Conservation (phyloP, 1,284 basidiomycete species). For the Ceratobasidium sp. region DNA sequence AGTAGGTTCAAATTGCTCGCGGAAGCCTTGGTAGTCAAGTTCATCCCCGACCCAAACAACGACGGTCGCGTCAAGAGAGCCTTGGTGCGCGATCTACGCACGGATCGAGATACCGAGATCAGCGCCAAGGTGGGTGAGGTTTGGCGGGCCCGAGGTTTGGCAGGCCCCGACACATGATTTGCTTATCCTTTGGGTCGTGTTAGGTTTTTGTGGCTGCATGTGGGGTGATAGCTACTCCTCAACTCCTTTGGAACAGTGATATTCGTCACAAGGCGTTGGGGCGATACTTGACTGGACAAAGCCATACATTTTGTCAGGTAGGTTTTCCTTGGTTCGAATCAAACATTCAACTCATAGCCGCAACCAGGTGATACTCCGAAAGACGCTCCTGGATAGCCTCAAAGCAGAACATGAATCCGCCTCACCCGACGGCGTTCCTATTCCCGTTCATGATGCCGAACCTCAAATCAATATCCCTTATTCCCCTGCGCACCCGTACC, state of each 20-base stretch:
- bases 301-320: conserved; percentile 36
- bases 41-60: background rate
- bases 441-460: conserved; percentile 48
- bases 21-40: conserved; percentile 27
- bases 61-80: background rate
- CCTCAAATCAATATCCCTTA: conserved; percentile 49
- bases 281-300: conserved; percentile 16
- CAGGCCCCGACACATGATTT: background rate
- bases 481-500: conserved; percentile 45
- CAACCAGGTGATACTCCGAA: conserved; percentile 15
- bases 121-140: conserved; percentile 35
- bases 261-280: conserved; percentile 29
- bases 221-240: conserved; percentile 31
- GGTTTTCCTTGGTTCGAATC: background rate
- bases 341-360: background rate
- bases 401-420: background rate
- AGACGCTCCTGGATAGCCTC: background rate
- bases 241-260: conserved; percentile 37
- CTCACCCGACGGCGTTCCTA: conserved; percentile 44
- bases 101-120: background rate
- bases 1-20: conserved; percentile 24
- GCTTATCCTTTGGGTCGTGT: too few relatives aligned
- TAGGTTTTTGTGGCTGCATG: conserved; percentile 28
- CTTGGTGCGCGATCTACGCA: conserved; percentile 11
- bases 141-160: background rate